Evolutionary conservation across 2,329 filamentous ascomycete species (phyloP), one percentile per base, ranked within the genome.

Genomic region (Penicillium capsulatum): DNA sequence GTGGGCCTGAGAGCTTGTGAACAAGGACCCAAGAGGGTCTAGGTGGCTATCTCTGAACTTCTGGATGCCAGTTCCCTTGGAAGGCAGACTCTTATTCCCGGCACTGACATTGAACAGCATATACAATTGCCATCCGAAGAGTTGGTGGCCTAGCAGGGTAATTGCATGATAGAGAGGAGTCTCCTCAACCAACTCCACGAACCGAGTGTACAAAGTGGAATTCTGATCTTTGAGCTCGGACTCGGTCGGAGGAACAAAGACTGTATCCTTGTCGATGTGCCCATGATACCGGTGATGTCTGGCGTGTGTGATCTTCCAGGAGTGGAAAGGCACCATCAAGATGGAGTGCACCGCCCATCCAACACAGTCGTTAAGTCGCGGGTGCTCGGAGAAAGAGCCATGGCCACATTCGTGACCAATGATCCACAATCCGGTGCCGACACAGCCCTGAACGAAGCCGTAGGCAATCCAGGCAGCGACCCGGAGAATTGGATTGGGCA

Each of bases 301-400:
- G 43, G 75, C 73, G 63, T 86, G 83, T 19, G 76, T 80, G 59
- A 79, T 80, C 65, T 83, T 81, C 82, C 83, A 86, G 29, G 76
- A 79, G 66, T 83, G 84, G 67, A 80, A 87, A 2, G 83, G 83
- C 2, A 83, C 80, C 46, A 83, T 62, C 30, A 86, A 70, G 40
- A 74, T 68, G 11, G 77, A 82, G 71, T 86, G 82, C 19, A 80
- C 62, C 33, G 75, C 57, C 69, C 80, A 83, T 43, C 83, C 83
- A 38, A 80, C 68, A 11, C 70, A 56, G 53, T 82, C 73, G 59
- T 85, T 85, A 44, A 84, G 57, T 31, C 49, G 60, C 26, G 66
- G 64, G 60, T 74, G 70, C 15, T 66, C 59, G 14, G 77, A 82
- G 58, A 86, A 82, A 34, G 81, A 79, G 13, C 77, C 76, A 61